Percentiles rank a stretch among this genome's conserved stretches.
Evolutionary conservation across 2,329 filamentous ascomycete genomes (phyloP).

Genomic region (Colletotrichum limetticola): DNA sequence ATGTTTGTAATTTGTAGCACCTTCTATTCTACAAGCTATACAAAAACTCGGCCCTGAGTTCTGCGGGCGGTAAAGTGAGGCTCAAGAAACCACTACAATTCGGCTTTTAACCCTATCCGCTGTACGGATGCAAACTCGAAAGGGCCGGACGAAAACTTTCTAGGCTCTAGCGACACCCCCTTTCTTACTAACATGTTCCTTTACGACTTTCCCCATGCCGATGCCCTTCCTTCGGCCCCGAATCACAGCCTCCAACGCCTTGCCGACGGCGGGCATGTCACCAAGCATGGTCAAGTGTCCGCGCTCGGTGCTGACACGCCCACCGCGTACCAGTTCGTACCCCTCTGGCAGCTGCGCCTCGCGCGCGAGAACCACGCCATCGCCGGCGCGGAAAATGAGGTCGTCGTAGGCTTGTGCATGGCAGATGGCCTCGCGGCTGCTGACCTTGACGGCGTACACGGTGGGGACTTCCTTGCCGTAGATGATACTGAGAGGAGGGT

Average conservation of each 20-base stretch:
- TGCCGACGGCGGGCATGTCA: slow-evolving; percentile 83
- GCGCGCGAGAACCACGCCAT: slow-evolving; percentile 87
- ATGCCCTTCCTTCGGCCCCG: slow-evolving; percentile 78
- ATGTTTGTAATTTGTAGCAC: not conserved
- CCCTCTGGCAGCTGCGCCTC: slow-evolving; percentile 88
- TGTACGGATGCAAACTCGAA: not conserved
- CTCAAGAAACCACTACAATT: not conserved
- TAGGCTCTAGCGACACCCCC: slow-evolving; percentile 6
- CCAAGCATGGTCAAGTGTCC: slow-evolving; percentile 91
- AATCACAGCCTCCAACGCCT: slow-evolving; percentile 75
- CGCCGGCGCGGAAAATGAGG: slow-evolving; percentile 85
- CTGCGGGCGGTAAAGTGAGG: not conserved
- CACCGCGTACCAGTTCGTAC: slow-evolving; percentile 78
- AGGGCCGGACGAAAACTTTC: not conserved
- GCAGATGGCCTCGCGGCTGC: slow-evolving; percentile 77
- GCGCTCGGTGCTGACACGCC: slow-evolving; percentile 81
- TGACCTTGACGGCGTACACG: slow-evolving; percentile 82
- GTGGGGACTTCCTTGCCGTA: slow-evolving; percentile 91
- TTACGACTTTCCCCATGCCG: slow-evolving; percentile 61
- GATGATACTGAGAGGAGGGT: slow-evolving; percentile 84
- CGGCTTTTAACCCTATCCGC: not conserved
- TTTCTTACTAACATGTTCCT: not conserved
- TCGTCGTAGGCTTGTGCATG: slow-evolving; percentile 85
- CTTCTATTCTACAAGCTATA: not conserved
- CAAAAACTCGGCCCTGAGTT: not conserved